A percentile compares a stretch with the other conserved stretches of the same genome.
These are phyloP conservation scores for Sordariomycetes sp. DNA, from an alignment of 2,329 filamentous ascomycete genomes.

Conservation along the genomic window DNA sequence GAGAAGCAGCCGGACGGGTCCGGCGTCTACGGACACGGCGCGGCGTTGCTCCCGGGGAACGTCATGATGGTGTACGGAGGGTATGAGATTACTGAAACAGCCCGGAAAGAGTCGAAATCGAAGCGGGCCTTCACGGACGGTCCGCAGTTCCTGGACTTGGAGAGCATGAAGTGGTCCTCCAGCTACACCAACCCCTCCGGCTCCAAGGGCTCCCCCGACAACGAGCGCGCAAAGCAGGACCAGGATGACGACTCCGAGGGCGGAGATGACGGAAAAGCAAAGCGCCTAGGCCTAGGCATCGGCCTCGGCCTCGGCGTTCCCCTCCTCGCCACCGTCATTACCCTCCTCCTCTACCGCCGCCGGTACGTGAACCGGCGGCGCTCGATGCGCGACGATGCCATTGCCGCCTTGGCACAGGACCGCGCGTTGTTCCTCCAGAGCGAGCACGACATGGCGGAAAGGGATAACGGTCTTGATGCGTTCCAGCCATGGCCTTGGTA, in stretches of 20 bases:
- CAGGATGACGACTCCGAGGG: constrained; percentile 8
- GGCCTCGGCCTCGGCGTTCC: constrained; percentile 52
- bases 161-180: constrained; percentile 37
- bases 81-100: constrained; percentile 33
- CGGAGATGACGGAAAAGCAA: constrained; percentile 11
- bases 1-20: constrained; percentile 26
- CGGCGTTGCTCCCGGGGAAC: constrained; percentile 49
- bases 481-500: constrained; percentile 28
- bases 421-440: constrained; percentile 26
- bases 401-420: constrained; percentile 36
- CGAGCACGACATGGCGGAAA: constrained; percentile 32
- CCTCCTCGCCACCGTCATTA: constrained; percentile 28
- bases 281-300: constrained; percentile 41
- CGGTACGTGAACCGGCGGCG: constrained; percentile 21
- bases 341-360: constrained; percentile 36
- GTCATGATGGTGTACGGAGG: constrained; percentile 57
- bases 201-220: not conserved
- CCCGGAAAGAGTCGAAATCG: constrained; percentile 15
- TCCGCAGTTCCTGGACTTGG: constrained; percentile 42
- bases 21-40: constrained; percentile 50
- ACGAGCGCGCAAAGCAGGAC: constrained; percentile 7
- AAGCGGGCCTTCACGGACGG: constrained; percentile 16
- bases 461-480: constrained; percentile 17
- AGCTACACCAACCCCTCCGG: constrained; percentile 22
- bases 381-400: constrained; percentile 28